Base-by-base conservation (phyloP, 2,329 filamentous ascomycete genomes). In the Cercospora beticola region DNA sequence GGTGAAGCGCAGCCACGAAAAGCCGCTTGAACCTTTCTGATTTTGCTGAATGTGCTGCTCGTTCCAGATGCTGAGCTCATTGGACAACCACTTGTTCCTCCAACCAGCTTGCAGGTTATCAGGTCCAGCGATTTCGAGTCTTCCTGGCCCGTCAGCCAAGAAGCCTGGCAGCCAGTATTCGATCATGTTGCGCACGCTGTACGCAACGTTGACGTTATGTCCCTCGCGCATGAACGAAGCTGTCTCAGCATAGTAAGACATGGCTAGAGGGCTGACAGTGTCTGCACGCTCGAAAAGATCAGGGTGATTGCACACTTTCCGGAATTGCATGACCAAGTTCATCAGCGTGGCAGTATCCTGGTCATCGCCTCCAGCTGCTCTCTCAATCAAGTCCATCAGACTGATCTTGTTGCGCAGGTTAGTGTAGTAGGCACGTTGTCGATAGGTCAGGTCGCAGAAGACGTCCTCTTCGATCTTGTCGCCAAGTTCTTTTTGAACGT, bases 321-420 rank as follows among this genome's bases (percentile, higher is more conserved):
- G 89, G 87, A 99, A 99, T 82, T 99, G 95, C 95, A 99, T 99
- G 71, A 99, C 95, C 72, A 99, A 85, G 81, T 99, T 99, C 95
- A 99, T 98, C 76, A 99, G 82, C 1, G 94, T 98, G 49, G 94
- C 94, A 40, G 92, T 97, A 78, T 98, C 95, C 75, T 94, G 90
- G 61, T 98, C 95, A 75, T 97, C 94, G 40, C 95, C 95, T 74
- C 95, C 87, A 2, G 94, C 94, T 1, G 93, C 93, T 86, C 97
- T 98, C 81, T 99, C 95, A 65, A 99, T 96, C 18, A 99, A 89
- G 78, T 99, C 95, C 89, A 98, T 95, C 74, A 99, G 93, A 81
- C 93, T 98, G 82, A 99, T 97, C 82, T 97, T 95, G 82, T 97
- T 97, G 62, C 95, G 90, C 56, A 99, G 84, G 75, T 93, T 97